phyloP scores from a whole-genome alignment of 176 grass and related monocot species.

The Zea luxurians region DNA sequence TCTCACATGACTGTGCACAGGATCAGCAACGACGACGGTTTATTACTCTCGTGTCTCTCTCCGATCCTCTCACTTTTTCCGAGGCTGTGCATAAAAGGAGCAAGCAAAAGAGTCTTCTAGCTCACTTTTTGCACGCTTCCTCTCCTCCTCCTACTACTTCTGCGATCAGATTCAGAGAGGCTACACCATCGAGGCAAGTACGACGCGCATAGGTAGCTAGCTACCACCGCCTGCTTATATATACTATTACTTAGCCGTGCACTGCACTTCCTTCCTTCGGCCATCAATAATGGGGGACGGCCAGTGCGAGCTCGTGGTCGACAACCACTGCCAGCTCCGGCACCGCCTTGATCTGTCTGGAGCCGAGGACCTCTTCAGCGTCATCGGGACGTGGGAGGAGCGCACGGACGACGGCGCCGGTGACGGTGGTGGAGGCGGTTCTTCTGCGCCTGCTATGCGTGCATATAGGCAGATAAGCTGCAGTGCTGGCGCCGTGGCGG shows the following conservation, averaged over 20 bases:
- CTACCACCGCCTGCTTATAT: not conserved
- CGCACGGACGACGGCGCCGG: not conserved
- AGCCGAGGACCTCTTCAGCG: conserved; percentile 47
- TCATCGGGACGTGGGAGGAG: conserved; percentile 44
- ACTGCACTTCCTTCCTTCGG: not conserved
- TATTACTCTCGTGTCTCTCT: conserved; percentile 27
- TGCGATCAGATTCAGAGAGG: conserved; percentile 7
- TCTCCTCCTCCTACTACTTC: not conserved
- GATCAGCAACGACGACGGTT: conserved; percentile 38
- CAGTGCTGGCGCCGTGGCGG: no score
- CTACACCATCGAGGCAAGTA: not conserved
- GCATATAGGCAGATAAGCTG: not conserved
- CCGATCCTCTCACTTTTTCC: not conserved
- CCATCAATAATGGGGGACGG: conserved; percentile 48
- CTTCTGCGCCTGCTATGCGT: not conserved
- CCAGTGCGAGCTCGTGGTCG: conserved; percentile 35
- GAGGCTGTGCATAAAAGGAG: conserved; percentile 7
- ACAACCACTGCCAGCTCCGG: conserved; percentile 18
- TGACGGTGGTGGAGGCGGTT: not conserved
- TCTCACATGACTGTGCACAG: conserved; percentile 27
- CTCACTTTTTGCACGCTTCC: conserved; percentile 34
- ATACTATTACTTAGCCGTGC: not conserved
- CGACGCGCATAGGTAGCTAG: conserved; percentile 1
- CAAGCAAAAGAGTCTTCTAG: not conserved
- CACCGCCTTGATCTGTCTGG: not conserved